Evolutionary conservation across 2,329 filamentous ascomycete species (phyloP).

Genomic region (Volutella citrinella): DNA sequence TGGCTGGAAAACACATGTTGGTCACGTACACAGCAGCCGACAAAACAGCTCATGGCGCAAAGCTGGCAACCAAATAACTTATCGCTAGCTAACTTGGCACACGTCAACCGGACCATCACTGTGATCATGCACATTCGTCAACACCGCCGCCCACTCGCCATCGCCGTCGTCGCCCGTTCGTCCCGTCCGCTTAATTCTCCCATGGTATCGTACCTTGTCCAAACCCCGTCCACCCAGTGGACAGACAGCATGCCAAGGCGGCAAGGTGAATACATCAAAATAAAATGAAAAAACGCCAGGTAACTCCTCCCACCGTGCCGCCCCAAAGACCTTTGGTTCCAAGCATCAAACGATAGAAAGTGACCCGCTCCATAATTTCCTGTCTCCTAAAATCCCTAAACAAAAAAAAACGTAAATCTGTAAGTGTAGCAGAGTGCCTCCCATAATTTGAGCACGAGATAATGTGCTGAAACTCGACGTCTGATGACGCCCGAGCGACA

Average conservation of each 20-base stretch:
- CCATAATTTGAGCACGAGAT: constrained; percentile 10
- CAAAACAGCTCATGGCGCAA: constrained; percentile 23
- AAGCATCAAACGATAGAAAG: too few species aligned
- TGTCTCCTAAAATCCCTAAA: constrained; percentile 15
- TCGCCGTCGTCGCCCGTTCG: too few species aligned
- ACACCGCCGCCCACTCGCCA: constrained; percentile 5
- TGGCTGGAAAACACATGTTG: constrained; percentile 6
- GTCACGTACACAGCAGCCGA: constrained; percentile 14
- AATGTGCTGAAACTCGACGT: constrained; percentile 6
- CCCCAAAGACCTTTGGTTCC: constrained; percentile 17
- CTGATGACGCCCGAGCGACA: constrained; percentile 6
- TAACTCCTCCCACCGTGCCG: constrained; percentile 25
- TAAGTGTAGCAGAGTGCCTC: constrained; percentile 13
- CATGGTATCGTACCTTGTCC: constrained; percentile 26
- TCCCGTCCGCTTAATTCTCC: too few species aligned
- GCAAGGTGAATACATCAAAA: constrained; percentile 18
- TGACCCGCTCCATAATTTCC: constrained; percentile 15
- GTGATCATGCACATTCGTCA: constrained; percentile 12
- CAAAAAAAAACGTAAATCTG: constrained; percentile 13
- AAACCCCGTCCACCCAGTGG: constrained; percentile 22
- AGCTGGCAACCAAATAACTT: constrained; percentile 21
- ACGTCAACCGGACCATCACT: constrained; percentile 17
- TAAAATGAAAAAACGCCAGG: constrained; percentile 19
- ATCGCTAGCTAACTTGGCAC: constrained; percentile 19
- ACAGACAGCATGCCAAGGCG: constrained; percentile 20